phyloP scores from a whole-genome alignment of 345 rosid genomes.

The Camelina laxa region DNA sequence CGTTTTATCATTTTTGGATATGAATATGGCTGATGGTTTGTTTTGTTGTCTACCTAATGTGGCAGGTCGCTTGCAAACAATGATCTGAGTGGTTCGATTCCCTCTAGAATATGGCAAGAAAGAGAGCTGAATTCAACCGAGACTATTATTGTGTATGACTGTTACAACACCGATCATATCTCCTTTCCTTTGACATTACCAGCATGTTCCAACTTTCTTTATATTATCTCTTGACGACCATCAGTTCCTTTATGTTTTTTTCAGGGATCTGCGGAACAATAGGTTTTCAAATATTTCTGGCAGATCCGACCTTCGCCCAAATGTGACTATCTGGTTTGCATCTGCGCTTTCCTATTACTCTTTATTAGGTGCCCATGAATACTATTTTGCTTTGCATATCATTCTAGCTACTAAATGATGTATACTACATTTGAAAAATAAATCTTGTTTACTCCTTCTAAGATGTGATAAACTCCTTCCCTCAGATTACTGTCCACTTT shows the following conservation, averaged over 20 bases:
- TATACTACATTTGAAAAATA: neutral
- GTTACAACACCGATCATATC: slow-evolving; percentile 9
- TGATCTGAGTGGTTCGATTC: slow-evolving; percentile 67
- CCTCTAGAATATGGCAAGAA: slow-evolving; percentile 75
- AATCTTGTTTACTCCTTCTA: neutral
- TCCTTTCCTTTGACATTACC: slow-evolving; percentile 29
- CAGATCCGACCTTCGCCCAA: slow-evolving; percentile 62
- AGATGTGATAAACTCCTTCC: slow-evolving; percentile 11
- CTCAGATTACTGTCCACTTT: slow-evolving; percentile 19
- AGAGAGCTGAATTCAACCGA: slow-evolving; percentile 58
- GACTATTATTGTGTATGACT: slow-evolving; percentile 69
- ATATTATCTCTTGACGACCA: neutral
- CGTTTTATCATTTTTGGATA: slow-evolving; percentile 12
- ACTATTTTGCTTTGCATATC: slow-evolving; percentile 23
- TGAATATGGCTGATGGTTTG: slow-evolving; percentile 31
- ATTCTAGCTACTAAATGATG: neutral
- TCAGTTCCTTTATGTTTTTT: slow-evolving; percentile 15
- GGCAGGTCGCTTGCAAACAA: slow-evolving; percentile 88
- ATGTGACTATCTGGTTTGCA: slow-evolving; percentile 79
- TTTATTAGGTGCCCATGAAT: slow-evolving; percentile 8
- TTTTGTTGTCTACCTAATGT: slow-evolving; percentile 38
- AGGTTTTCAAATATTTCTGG: slow-evolving; percentile 60
- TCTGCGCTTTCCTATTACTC: slow-evolving; percentile 39
- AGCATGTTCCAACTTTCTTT: slow-evolving; percentile 21
- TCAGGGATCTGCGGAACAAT: slow-evolving; percentile 89